Base-by-base conservation (phyloP, 1,284 basidiomycete genomes). In the Wallemia ichthyophaga region DNA sequence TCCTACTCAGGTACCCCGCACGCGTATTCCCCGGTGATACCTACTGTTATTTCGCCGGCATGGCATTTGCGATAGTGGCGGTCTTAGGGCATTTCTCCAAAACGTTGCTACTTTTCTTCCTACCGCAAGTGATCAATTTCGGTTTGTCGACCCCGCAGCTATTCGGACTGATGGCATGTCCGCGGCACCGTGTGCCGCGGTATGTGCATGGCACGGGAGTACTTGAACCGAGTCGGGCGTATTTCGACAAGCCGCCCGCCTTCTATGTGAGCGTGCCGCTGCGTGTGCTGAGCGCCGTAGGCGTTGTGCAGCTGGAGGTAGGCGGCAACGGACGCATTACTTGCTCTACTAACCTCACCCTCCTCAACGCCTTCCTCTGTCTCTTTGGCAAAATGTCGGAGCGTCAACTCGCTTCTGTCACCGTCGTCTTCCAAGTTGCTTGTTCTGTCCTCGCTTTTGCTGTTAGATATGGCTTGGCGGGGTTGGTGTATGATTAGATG, bases 61-160 rank as follows among this genome's bases (percentile, higher is more conserved):
- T 95, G 89, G 86, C 89, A 0, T 94, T 95, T 67, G 82, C 91
- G 0, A 88, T 91, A 17, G 88, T 92, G 28, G 88, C 87, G 11
- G 92, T 95, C 62, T 84, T 92, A 66, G 89, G 85, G 0, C 94
- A 99, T 70, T 96, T 94, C 69, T 87, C 85, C 60, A 99, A 98
- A 72, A 99, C 92, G 0, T 73, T 99, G 2, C 75, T 96, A 58
- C 74, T 98, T 26, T 96, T 99, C 75, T 98, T 98, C 74, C 75
- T 95, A 28, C 94, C 94, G 2, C 94, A 99, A 68, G 83, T 95
- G 62, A 86, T 96, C 78, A 98, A 99, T 70, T 99, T 99, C 66
- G 58, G 95, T 53, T 74, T 96, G 33, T 94, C 88, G 24, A 86
- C 83, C 64, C 94, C 94, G 1, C 94, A 99, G 68, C 72, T 99